Percentiles rank a stretch among this genome's conserved stretches.
These are phyloP conservation scores for Mycotypha africana DNA, from an alignment of 371 early-diverging fungal genomes.

Conservation along the genomic window DNA sequence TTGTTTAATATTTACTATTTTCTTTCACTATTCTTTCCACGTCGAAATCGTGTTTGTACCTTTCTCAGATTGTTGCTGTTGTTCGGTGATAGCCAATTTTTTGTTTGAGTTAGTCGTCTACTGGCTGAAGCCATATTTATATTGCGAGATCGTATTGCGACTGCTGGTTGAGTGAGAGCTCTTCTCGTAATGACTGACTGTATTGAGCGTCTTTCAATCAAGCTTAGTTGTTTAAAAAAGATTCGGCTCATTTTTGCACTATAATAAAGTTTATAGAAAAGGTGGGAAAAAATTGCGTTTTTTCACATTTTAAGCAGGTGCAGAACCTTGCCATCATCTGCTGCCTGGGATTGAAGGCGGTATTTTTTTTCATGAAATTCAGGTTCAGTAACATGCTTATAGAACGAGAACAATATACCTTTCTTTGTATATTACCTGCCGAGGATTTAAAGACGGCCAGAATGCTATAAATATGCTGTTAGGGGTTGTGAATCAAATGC, in stretches of 20 bases:
- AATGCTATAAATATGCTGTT: too few species aligned
- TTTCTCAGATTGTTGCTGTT: constrained; percentile 1
- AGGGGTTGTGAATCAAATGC: too few species aligned
- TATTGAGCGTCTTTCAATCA: constrained; percentile 12
- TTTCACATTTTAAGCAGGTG: neutral
- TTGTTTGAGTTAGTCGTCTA: constrained; percentile 20
- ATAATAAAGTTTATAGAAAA: constrained; percentile 1
- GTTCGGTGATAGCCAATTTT: constrained; percentile 12
- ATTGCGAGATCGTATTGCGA: constrained; percentile 5
- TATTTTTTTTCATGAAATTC: neutral
- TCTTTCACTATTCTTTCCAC: neutral
- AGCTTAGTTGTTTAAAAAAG: constrained; percentile 20
- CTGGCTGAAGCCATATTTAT: constrained; percentile 13
- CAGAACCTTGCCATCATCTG: too few species aligned
- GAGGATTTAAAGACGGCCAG: too few species aligned
- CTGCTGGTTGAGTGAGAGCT: constrained; percentile 2
- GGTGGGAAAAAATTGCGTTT: neutral
- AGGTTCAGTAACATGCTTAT: too few species aligned
- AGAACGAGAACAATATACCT: too few species aligned
- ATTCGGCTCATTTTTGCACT: constrained; percentile 20
- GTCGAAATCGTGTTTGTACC: neutral
- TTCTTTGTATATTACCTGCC: too few species aligned
- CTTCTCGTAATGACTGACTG: constrained; percentile 3
- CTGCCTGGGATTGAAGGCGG: too few species aligned
- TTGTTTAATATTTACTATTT: neutral